phyloP scores from a whole-genome alignment of 768 basidiomycete species.

The Collybia sordida region DNA sequence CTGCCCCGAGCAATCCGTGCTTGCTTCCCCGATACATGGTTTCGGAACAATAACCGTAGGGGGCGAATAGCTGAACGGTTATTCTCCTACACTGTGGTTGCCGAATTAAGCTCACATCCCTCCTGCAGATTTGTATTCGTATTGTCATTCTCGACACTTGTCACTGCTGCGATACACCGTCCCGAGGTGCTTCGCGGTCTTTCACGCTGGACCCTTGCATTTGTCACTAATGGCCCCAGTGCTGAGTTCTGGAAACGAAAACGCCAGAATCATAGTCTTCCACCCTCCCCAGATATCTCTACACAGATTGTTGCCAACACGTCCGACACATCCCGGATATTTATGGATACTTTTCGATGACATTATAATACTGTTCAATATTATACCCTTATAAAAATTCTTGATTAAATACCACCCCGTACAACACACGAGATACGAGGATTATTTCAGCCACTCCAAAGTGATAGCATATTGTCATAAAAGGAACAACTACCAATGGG shows the following conservation, averaged over 20 bases:
- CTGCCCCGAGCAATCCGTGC: constrained; percentile 69
- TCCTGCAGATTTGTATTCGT: constrained; percentile 54
- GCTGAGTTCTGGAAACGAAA: constrained; percentile 52
- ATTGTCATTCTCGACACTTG: constrained; percentile 61
- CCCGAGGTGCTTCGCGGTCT: constrained; percentile 71
- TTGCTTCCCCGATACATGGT: constrained; percentile 55
- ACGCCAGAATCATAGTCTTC: constrained; percentile 18
- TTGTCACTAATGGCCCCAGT: constrained; percentile 61
- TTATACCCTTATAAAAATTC: no score
- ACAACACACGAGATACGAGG: no score
- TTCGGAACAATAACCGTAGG: constrained; percentile 40
- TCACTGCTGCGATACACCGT: constrained; percentile 61
- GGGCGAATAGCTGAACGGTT: constrained; percentile 55
- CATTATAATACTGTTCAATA: no score
- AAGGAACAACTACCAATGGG: constrained; percentile 90
- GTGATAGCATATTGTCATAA: constrained; percentile 82
- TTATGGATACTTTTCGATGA: constrained; percentile 5
- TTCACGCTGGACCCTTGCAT: constrained; percentile 69
- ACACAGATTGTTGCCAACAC: not conserved
- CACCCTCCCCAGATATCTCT: not conserved
- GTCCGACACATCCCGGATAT: no score
- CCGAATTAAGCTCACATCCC: constrained; percentile 1
- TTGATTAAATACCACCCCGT: no score
- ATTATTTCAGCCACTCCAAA: constrained; percentile 83
- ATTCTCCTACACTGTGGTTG: constrained; percentile 16